Base-by-base conservation (phyloP, 2,329 filamentous ascomycete genomes). In the Tolypocladium capitatum region DNA sequence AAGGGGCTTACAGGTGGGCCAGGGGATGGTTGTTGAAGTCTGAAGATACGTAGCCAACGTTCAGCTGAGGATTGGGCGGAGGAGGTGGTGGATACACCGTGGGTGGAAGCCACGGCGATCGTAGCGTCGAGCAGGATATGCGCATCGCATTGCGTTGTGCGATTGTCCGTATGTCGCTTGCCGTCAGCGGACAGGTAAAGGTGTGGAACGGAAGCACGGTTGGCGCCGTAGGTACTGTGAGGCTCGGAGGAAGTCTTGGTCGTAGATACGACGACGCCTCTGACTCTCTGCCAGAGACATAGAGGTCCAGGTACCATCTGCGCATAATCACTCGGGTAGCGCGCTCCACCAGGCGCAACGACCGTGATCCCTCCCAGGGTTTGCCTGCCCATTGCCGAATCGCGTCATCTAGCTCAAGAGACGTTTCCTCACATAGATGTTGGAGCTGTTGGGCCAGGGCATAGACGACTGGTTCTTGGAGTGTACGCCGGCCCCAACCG, bases 1-100 rank as follows among this genome's bases (percentile, higher is more conserved):
- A 2, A 16, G 21, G 28, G 11, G 58, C 75, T 68, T 69, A 80
- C 74, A 98, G 66, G 68, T 98, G 92, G 24, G 92, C 92, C 32
- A 98, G 71, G 4, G 92, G 92, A 61, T 98, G 92, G 58, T 98
- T 98, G 61, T 98, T 98, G 68, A 98, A 98, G 66, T 98, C 92
- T 0, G 92, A 97, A 4, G 92, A 97, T 34, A 98, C 82, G 63
- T 98, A 98, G 43, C 92, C 92, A 51, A 98, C 81, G 55, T 88
- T 91, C n/a, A 98, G 73, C 54, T 84, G 80, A 1, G 90, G 89
- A 40, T 72, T 75, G 1, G 92, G 92, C 1, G 92, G 90, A 2
- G 78, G 66, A 0, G 92, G 92, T 2, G 92, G 92, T n/a, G 80
- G 78, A 58, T 86, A 95, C 0, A 97, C 86, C 0, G 81, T 81